Evolutionary conservation across 345 rosid genomes (phyloP).

Genomic region (Citrus reticulata): DNA sequence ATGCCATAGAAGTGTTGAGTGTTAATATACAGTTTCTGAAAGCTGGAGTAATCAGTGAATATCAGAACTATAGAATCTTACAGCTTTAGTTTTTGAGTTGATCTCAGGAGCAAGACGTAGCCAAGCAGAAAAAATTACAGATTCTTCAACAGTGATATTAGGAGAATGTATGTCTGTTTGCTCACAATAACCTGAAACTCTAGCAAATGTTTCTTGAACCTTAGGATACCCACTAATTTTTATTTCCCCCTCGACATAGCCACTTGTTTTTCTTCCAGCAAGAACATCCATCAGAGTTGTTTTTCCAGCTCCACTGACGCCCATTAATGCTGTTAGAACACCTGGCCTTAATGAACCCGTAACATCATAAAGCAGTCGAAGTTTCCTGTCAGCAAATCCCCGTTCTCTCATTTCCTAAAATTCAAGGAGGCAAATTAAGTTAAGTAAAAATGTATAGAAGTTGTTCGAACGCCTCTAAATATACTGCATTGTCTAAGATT

Average conservation of each 20-base stretch:
- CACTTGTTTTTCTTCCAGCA: conserved; percentile 79
- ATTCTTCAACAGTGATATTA: conserved; percentile 64
- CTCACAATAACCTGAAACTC: conserved; percentile 84
- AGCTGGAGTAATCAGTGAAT: neutral
- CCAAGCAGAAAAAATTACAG: conserved; percentile 75
- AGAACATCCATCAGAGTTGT: conserved; percentile 87
- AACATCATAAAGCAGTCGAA: conserved; percentile 60
- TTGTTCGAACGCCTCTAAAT: neutral
- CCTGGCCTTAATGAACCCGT: conserved; percentile 75
- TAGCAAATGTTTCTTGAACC: conserved; percentile 72
- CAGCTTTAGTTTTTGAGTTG: conserved; percentile 51
- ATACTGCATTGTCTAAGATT: neutral
- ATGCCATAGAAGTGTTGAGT: neutral
- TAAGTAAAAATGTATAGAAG: neutral
- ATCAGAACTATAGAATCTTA: conserved; percentile 12
- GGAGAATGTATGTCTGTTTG: conserved; percentile 84
- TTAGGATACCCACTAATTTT: conserved; percentile 63
- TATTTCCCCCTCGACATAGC: conserved; percentile 69
- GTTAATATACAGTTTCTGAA: neutral
- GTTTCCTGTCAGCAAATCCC: conserved; percentile 40
- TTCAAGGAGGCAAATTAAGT: neutral
- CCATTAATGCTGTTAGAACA: conserved; percentile 78
- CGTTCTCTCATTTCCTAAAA: conserved; percentile 53
- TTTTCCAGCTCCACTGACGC: conserved; percentile 89
- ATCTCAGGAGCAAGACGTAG: conserved; percentile 62